Evolutionary conservation across 805 yeast species (phyloP), one percentile per base, ranked within the genome.

Genomic region (Yamadazyma laniorum): DNA sequence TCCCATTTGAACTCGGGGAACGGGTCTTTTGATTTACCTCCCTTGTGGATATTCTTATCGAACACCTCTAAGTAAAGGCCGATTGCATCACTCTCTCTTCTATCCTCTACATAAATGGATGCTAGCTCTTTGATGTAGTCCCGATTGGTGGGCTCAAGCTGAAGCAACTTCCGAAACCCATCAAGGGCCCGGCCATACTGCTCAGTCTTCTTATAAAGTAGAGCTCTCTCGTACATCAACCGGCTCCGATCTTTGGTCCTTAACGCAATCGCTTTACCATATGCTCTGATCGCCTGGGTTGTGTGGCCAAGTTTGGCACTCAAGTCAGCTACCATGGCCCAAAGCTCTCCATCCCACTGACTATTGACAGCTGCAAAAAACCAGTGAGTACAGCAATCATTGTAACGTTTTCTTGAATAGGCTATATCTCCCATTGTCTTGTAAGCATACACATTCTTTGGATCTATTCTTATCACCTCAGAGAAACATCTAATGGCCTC

Each of bases 341-440:
- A 87, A 46, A 86, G 79, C 18, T 72, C 80, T 51, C 79, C 78
- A 61, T 90, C 95, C 58, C 79, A 75, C 0, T 87, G 80, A 46
- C 82, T 79, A 11, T 85, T 63, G 53, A 80, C 85, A 1, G 96
- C 90, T 19, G 95, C 93, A 37, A 85, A 52, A 49, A 85, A 65
- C 96, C 96, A 79, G 33, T 84, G 75, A 53, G 80, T 79, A 56
- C 95, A 80, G 56, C 95, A 77, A 53, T 85, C 83, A 47, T 81
- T 78, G 34, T 74, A 60, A 32, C 79, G 69, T 1, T 88, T 90
- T 43, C 79, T 82, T 36, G 75, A 65, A 39, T 78, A 72, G 47
- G 85, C 82, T 32, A 91, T 85, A 52, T 86, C 95, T 32, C 96
- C 97, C 31, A 89, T 63, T 0, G 95, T 85, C 51, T 85, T 82